Conservation (phyloP, 176 grass and related monocot species). For the Poa pratensis region DNA sequence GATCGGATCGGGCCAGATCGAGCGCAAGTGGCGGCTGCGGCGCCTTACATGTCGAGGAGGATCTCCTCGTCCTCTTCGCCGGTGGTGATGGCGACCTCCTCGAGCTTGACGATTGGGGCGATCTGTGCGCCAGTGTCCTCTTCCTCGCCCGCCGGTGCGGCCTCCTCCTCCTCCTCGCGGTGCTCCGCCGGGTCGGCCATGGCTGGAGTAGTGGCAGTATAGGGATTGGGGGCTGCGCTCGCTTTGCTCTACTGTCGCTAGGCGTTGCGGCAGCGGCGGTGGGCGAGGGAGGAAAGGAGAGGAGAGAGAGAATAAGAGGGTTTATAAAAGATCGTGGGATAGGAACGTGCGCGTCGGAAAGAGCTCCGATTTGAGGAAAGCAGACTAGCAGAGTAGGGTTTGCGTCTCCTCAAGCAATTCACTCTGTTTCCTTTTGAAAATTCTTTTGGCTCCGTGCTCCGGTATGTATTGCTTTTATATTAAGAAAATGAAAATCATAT, state of each 20-base stretch:
- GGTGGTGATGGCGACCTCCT: constrained; percentile 85
- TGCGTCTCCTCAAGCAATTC: too few relatives aligned
- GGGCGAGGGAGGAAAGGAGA: background rate
- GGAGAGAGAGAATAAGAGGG: background rate
- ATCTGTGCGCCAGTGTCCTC: constrained; percentile 91
- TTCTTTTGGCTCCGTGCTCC: too few relatives aligned
- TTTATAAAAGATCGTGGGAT: constrained; percentile 35
- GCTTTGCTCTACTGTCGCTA: constrained; percentile 7
- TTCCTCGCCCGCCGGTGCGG: constrained; percentile 67
- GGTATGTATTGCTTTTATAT: too few relatives aligned
- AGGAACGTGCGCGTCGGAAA: constrained; percentile 47
- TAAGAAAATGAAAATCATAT: too few relatives aligned
- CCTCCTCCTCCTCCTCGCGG: constrained; percentile 56
- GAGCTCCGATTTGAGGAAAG: constrained; percentile 40
- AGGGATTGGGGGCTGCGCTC: constrained; percentile 16
- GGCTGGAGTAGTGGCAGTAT: constrained; percentile 3
- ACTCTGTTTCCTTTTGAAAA: too few relatives aligned
- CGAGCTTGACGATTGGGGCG: constrained; percentile 76
- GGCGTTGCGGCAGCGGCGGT: constrained; percentile 38
- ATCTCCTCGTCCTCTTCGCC: constrained; percentile 86
- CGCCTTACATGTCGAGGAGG: constrained; percentile 68
- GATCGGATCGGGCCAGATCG: constrained; percentile 47
- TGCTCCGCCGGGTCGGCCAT: constrained; percentile 66
- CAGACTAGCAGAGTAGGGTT: constrained; percentile 47
- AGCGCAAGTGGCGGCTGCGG: background rate